Conservation (phyloP, 257 asterid genomes). For the Plantago elongata region DNA sequence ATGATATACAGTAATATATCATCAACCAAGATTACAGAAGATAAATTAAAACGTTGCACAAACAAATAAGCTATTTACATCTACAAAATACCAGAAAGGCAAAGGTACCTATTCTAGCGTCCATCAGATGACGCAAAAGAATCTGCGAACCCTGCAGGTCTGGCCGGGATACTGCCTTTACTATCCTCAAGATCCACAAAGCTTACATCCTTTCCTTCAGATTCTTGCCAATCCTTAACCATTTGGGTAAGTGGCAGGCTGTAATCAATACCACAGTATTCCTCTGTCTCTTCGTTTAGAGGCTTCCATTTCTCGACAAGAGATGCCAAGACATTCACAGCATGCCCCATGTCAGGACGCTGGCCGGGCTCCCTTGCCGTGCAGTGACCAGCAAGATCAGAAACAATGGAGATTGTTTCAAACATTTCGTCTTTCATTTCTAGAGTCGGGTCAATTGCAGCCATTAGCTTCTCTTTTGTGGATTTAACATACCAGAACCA, state of each 20-base stretch:
- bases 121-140: constrained; percentile 89
- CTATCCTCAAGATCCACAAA: constrained; percentile 68
- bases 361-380: constrained; percentile 79
- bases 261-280: constrained; percentile 77
- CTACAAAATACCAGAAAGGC: constrained; percentile 1
- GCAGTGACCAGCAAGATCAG: constrained; percentile 95
- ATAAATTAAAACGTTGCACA: constrained; percentile 11
- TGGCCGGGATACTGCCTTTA: constrained; percentile 77
- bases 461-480: constrained; percentile 53
- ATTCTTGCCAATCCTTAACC: constrained; percentile 92
- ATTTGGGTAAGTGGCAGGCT: constrained; percentile 89
- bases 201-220: constrained; percentile 63
- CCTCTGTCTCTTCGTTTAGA: constrained; percentile 55
- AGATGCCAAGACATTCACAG: constrained; percentile 61
- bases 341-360: constrained; percentile 89
- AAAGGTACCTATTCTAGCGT: constrained; percentile 29
- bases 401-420: constrained; percentile 52
- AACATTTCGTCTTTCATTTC: constrained; percentile 41
- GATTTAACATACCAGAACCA: constrained; percentile 82
- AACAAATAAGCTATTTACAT: constrained; percentile 20
- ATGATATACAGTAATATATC: not conserved
- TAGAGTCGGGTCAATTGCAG: constrained; percentile 56
- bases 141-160: constrained; percentile 88
- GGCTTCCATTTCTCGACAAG: constrained; percentile 91
- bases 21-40: not conserved